Percentiles rank a stretch among this genome's conserved stretches.
Conservation (phyloP, 1,284 basidiomycete species). For the Rhodotorula sp. region DNA sequence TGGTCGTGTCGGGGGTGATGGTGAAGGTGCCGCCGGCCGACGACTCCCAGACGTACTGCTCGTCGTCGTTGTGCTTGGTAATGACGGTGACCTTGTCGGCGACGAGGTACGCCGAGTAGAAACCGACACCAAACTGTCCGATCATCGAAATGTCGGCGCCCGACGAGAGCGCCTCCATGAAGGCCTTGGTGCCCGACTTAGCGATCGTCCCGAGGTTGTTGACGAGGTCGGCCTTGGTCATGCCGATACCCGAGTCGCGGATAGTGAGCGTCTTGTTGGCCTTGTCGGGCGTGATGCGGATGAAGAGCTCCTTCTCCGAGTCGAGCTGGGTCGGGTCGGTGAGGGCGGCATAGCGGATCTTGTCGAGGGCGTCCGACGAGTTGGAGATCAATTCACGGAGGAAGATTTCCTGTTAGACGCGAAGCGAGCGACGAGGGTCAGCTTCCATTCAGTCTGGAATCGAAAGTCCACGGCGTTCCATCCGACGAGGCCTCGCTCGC, state of each 20-base stretch:
- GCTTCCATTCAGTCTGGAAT: background rate
- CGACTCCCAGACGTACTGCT: slow-evolving; percentile 99
- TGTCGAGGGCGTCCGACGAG: slow-evolving; percentile 83
- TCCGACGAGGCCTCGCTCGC: background rate
- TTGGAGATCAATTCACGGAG: slow-evolving; percentile 93
- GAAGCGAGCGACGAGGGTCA: background rate
- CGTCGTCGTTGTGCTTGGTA: slow-evolving; percentile 99
- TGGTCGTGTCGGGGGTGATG: slow-evolving; percentile 88
- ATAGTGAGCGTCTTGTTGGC: slow-evolving; percentile 89
- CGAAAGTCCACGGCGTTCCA: background rate
- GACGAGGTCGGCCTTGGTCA: slow-evolving; percentile 97
- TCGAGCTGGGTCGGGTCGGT: slow-evolving; percentile 88
- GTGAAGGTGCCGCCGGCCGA: slow-evolving; percentile 99
- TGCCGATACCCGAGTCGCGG: slow-evolving; percentile 96
- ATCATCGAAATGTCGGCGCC: slow-evolving; percentile 89
- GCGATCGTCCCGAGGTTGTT: slow-evolving; percentile 99
- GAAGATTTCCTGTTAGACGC: slow-evolving; percentile 63
- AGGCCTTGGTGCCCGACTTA: slow-evolving; percentile 93
- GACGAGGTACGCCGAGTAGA: slow-evolving; percentile 99
- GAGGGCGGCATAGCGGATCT: slow-evolving; percentile 89
- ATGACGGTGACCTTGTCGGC: slow-evolving; percentile 97
- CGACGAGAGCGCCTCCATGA: slow-evolving; percentile 85
- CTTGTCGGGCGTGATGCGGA: slow-evolving; percentile 90
- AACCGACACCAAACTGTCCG: slow-evolving; percentile 73
- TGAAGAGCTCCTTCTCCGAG: slow-evolving; percentile 74